A percentile compares a stretch with the other conserved stretches of the same genome.
phyloP scores from a whole-genome alignment of 208 protist species.

The Porcisia hertigi region DNA sequence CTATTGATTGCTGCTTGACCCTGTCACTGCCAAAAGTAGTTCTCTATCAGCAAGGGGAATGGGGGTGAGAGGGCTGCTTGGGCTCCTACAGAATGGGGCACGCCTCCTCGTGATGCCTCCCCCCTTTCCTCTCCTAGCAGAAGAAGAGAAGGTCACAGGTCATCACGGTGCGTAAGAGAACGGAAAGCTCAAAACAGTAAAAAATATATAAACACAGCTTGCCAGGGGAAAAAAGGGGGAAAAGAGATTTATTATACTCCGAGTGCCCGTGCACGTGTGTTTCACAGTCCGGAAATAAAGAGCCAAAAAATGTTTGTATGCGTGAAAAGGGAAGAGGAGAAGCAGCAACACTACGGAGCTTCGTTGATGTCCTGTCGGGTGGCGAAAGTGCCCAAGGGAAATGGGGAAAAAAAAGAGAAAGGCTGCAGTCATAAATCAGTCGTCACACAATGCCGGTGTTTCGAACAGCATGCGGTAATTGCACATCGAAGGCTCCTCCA shows the following conservation, averaged over 20 bases:
- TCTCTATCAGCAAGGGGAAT: too few species aligned
- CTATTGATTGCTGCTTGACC: too few species aligned
- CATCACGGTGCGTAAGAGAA: not conserved
- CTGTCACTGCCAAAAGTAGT: too few species aligned
- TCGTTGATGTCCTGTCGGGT: too few species aligned
- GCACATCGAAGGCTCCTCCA: conserved; percentile 77
- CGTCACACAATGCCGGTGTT: conserved; percentile 70
- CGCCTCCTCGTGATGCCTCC: not conserved
- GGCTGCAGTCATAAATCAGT: conserved; percentile 6
- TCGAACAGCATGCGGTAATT: conserved; percentile 79
- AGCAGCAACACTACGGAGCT: not conserved
- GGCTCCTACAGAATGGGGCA: too few species aligned
- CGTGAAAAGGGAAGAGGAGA: not conserved
- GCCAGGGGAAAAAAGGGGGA: not conserved
- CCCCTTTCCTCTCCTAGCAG: not conserved
- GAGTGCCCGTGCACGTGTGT: too few species aligned
- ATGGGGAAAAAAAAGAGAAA: not conserved
- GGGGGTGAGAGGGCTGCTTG: too few species aligned
- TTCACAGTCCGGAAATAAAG: not conserved
- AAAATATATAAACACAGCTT: not conserved
- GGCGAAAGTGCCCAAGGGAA: not conserved
- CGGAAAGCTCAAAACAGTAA: not conserved
- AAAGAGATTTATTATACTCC: not conserved
- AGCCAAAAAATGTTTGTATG: not conserved
- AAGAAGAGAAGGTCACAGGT: not conserved